Percentiles rank a stretch among this genome's conserved stretches.
These are phyloP conservation scores for Monilinia fructigena DNA, from an alignment of 2,329 filamentous ascomycete species.

Conservation along the genomic window DNA sequence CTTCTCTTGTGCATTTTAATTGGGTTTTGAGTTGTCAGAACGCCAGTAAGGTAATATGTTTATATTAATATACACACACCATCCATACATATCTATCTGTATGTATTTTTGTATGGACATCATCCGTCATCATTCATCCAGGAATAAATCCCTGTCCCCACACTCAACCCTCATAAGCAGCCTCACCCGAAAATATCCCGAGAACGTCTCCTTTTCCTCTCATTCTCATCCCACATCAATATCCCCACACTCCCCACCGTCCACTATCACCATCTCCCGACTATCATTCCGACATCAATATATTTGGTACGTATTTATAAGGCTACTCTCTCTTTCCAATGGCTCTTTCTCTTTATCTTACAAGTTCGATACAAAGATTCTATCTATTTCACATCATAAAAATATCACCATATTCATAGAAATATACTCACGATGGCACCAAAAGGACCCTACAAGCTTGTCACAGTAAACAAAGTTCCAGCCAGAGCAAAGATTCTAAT, in stretches of 20 bases:
- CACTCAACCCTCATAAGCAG: conserved; percentile 1
- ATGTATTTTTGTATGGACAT: not conserved
- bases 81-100: not conserved
- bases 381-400: not conserved
- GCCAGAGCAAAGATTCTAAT: conserved; percentile 63
- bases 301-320: not conserved
- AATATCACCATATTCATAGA: not conserved
- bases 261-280: conserved; percentile 5
- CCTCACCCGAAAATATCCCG: conserved; percentile 11
- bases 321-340: not conserved
- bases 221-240: conserved; percentile 11
- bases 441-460: conserved; percentile 59
- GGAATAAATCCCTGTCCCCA: conserved; percentile 12
- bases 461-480: conserved; percentile 67
- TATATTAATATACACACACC: not conserved
- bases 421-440: conserved; percentile 36
- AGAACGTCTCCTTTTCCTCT: conserved; percentile 5
- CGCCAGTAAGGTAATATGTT: not conserved
- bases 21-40: too few species aligned
- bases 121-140: not conserved
- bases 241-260: conserved; percentile 11
- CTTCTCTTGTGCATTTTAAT: not conserved
- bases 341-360: too few species aligned
- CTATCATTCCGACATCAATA: not conserved
- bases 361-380: not conserved